Percentiles rank a stretch among this genome's conserved stretches.
These are phyloP conservation scores for Pseudocercospora macadamiae DNA, from an alignment of 2,329 filamentous ascomycete species.

Conservation along the genomic window DNA sequence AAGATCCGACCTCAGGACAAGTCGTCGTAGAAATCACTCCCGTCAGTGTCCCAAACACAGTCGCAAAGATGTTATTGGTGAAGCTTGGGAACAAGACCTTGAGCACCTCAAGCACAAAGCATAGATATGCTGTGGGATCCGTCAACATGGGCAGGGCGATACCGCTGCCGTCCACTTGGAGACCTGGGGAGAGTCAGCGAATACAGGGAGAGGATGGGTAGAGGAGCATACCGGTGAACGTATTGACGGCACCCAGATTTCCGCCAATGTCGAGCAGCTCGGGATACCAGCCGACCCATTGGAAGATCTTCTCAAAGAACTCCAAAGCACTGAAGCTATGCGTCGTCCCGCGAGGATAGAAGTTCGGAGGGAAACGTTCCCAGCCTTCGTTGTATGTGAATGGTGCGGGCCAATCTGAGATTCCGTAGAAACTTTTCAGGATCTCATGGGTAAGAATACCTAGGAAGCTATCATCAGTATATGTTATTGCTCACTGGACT, in stretches of 20 bases:
- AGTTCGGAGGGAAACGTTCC: not conserved
- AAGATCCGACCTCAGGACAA: conserved; percentile 7
- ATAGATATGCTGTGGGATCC: not conserved
- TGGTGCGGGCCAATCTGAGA: not conserved
- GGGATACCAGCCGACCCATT: not conserved
- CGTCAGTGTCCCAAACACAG: not conserved
- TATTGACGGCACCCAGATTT: not conserved
- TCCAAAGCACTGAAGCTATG: not conserved
- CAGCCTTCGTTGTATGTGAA: conserved; percentile 7
- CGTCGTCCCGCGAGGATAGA: not conserved
- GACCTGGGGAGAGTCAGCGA: not conserved
- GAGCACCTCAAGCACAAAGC: conserved; percentile 2
- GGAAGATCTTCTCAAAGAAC: not conserved
- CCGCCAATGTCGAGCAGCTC: not conserved
- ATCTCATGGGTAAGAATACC: conserved; percentile 6
- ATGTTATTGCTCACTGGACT: not conserved
- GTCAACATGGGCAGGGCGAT: not conserved
- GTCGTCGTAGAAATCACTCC: not conserved
- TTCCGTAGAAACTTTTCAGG: conserved; percentile 1
- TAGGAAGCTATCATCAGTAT: not conserved
- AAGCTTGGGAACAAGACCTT: not conserved
- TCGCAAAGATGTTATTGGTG: conserved; percentile 8
- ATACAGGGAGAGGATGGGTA: not conserved
- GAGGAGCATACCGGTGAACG: not conserved
- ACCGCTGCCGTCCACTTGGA: not conserved